Evolutionary conservation across 2,329 filamentous ascomycete genomes (phyloP), one percentile per base, ranked within the genome.

Genomic region (Xylariaceae sp.): DNA sequence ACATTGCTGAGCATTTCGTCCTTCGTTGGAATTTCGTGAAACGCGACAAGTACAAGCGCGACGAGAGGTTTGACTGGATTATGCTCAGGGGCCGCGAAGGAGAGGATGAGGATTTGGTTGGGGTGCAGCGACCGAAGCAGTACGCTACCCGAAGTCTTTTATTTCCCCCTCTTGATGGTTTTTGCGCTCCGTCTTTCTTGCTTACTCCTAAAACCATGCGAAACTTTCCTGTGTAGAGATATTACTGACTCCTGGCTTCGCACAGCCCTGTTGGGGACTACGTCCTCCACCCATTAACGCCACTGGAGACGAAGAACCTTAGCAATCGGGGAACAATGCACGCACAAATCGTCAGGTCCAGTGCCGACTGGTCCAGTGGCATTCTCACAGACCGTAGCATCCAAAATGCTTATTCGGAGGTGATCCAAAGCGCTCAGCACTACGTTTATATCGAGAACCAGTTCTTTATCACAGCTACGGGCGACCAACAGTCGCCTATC

Each of bases 401-500:
- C 56, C 91, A 95, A 65, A 96, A 92, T 66, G 91, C 92, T 0
- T 96, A 96, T 71, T 82, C 80, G 56, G 91, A 96, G 62, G 78
- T 96, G 26, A 98, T 98, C 67, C 81, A 88, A 47, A 91, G 91
- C 48, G 94, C 94, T 0, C 79, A 97, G 74, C 94, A 98, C 71
- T 97, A 87, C 66, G 89, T 99, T 21, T 99, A 98, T 77, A 96
- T 99, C 59, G 95, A 99, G 74, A 98, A 98, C 69, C 95, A 99
- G 69, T 98, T 98, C 78, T 99, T 98, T 80, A 97, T 96, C 71
- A 96, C 92, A 1, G 91, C 95, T 0, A 98, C 94, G 0, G 92
- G 92, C 7, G 88, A 95, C n/a, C 76, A 96, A 31, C 93, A 97
- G 72, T 77, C 81, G 1, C 94, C 94, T 0, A 86, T 98, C 21